These are phyloP conservation scores for Mesembryanthemum crystallinum DNA, from an alignment of 148 eudicot genomes.

Conservation along the genomic window DNA sequence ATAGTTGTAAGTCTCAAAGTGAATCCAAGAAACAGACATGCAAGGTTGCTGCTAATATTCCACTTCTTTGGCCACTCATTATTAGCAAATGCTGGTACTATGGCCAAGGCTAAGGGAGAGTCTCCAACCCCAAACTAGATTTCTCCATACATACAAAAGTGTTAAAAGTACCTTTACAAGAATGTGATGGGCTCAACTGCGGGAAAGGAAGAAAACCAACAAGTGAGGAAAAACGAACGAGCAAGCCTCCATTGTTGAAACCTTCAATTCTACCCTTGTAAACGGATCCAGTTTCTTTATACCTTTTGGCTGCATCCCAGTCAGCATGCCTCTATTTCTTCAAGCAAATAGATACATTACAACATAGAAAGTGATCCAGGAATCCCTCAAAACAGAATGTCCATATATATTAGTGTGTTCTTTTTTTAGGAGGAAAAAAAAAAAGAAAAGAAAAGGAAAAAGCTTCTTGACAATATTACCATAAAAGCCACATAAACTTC, in stretches of 20 bases:
- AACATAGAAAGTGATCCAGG: conserved; percentile 21
- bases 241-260: conserved; percentile 80
- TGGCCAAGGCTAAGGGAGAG: no score
- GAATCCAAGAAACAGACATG: not conserved
- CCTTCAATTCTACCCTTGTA: conserved; percentile 79
- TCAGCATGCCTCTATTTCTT: conserved; percentile 90
- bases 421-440: no score
- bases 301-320: conserved; percentile 85
- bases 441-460: no score
- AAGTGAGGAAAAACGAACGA: conserved; percentile 79
- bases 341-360: conserved; percentile 48
- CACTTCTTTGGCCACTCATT: not conserved
- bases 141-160: not conserved
- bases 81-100: no score
- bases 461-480: not conserved
- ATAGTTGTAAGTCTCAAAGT: not conserved
- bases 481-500: not conserved
- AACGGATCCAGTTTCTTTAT: conserved; percentile 53
- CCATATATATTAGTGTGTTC: no score
- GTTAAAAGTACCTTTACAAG: conserved; percentile 66
- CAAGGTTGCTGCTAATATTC: not conserved
- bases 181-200: conserved; percentile 67
- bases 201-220: conserved; percentile 95
- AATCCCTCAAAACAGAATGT: not conserved
- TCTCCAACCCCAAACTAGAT: no score